Evolutionary conservation across 768 basidiomycete species (phyloP).

Genomic region (Dendrothele bispora): DNA sequence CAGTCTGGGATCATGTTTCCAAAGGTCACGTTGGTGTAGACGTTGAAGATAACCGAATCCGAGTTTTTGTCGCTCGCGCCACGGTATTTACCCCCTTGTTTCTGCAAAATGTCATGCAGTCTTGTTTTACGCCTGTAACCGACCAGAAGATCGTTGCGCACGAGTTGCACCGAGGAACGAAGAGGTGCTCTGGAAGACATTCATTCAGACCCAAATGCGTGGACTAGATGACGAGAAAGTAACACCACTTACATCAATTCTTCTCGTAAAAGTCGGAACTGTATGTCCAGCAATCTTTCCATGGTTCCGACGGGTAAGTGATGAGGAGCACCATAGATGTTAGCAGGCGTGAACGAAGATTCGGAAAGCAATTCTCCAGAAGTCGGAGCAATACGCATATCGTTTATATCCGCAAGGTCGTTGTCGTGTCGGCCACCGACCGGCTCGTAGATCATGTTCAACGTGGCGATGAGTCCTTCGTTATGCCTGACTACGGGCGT

Average conservation of each 20-base stretch:
- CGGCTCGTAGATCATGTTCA: conserved; percentile 46
- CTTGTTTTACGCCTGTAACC: conserved; percentile 25
- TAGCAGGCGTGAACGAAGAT: conserved; percentile 62
- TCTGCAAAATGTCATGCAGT: conserved; percentile 46
- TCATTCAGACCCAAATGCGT: background rate
- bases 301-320: conserved; percentile 57
- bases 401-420: conserved; percentile 51
- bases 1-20: conserved; percentile 44
- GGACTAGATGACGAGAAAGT: background rate
- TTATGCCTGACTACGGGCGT: conserved; percentile 7
- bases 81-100: conserved; percentile 59
- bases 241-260: conserved; percentile 67
- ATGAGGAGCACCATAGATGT: conserved; percentile 60
- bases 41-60: conserved; percentile 58
- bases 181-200: conserved; percentile 45
- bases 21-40: conserved; percentile 58
- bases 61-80: conserved; percentile 36
- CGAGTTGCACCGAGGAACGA: conserved; percentile 47
- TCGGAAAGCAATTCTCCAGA: conserved; percentile 55
- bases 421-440: conserved; percentile 72
- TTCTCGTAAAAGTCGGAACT: conserved; percentile 74
- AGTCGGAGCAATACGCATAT: conserved; percentile 72
- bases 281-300: conserved; percentile 67
- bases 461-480: conserved; percentile 38
- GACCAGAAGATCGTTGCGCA: conserved; percentile 43